Percentiles rank a stretch among this genome's conserved stretches.
Evolutionary conservation across 1,284 basidiomycete genomes (phyloP).

Genomic region (Sanghuangporus sanghuang): DNA sequence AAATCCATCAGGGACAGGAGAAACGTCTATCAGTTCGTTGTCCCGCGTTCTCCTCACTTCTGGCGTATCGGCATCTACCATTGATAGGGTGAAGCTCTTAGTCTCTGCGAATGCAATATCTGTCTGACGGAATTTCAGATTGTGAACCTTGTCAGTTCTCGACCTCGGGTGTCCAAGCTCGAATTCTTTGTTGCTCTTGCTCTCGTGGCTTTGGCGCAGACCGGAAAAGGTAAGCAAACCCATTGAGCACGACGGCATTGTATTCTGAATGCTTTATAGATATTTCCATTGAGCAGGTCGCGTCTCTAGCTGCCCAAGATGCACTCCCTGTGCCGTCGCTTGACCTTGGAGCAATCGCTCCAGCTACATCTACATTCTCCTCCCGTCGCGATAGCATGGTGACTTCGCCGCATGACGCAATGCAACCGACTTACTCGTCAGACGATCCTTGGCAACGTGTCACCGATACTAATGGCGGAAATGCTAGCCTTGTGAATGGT

Average conservation of each 20-base stretch:
- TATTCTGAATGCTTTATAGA: constrained; percentile 36
- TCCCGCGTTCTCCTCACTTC: constrained; percentile 76
- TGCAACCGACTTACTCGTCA: constrained; percentile 37
- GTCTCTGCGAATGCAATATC: background rate
- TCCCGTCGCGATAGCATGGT: constrained; percentile 35
- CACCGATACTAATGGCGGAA: constrained; percentile 20
- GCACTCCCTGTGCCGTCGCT: constrained; percentile 64
- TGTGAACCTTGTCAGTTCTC: constrained; percentile 74
- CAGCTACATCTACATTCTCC: constrained; percentile 45
- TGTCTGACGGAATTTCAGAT: constrained; percentile 43
- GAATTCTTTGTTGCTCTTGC: constrained; percentile 89
- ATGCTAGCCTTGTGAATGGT: constrained; percentile 34
- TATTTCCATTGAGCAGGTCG: constrained; percentile 77
- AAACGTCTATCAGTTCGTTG: constrained; percentile 75
- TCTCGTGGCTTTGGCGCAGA: constrained; percentile 80
- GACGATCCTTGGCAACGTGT: constrained; percentile 69
- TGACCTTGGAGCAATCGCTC: constrained; percentile 52
- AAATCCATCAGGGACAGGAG: constrained; percentile 61
- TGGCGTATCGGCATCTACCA: constrained; percentile 68
- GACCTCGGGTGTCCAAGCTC: constrained; percentile 70
- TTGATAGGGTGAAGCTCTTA: constrained; percentile 59
- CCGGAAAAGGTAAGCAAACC: constrained; percentile 55
- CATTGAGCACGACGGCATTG: constrained; percentile 12
- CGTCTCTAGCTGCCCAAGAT: constrained; percentile 65
- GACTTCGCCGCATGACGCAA: constrained; percentile 34